Conservation (phyloP, 1,284 basidiomycete species). For the Pseudozyma flocculosa region DNA sequence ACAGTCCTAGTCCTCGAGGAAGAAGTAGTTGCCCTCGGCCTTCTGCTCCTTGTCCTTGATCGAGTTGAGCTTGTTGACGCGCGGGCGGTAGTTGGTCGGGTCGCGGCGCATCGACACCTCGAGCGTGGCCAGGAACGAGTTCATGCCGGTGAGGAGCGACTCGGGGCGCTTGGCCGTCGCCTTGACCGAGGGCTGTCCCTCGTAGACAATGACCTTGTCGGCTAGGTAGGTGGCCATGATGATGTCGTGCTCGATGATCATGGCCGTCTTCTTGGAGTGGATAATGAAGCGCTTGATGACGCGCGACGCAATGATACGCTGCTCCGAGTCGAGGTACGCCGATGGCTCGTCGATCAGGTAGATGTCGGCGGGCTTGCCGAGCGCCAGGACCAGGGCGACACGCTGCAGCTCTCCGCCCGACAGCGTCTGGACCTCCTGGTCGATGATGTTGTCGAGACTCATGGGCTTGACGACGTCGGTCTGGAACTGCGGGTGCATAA, state of each 20-base stretch:
- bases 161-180: slow-evolving; percentile 53
- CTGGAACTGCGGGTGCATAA: slow-evolving; percentile 59
- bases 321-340: slow-evolving; percentile 57
- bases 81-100: slow-evolving; percentile 55
- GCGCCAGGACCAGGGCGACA: slow-evolving; percentile 54
- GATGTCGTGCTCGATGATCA: slow-evolving; percentile 58
- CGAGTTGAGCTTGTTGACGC: slow-evolving; percentile 57
- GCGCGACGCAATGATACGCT: slow-evolving; percentile 56
- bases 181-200: slow-evolving; percentile 54
- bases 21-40: slow-evolving; percentile 55
- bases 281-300: slow-evolving; percentile 59
- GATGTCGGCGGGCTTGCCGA: slow-evolving; percentile 57
- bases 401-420: slow-evolving; percentile 57
- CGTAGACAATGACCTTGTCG: slow-evolving; percentile 56
- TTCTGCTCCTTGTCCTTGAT: slow-evolving; percentile 59
- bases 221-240: slow-evolving; percentile 57
- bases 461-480: slow-evolving; percentile 59
- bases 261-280: slow-evolving; percentile 57
- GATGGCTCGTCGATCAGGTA: slow-evolving; percentile 58
- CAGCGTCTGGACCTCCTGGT: slow-evolving; percentile 57
- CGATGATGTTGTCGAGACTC: slow-evolving; percentile 55
- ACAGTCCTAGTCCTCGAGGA: slow-evolving; percentile 49
- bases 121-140: slow-evolving; percentile 53
- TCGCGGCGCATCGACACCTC: slow-evolving; percentile 57
- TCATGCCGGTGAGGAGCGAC: slow-evolving; percentile 56